A percentile compares a stretch with the other conserved stretches of the same genome.
Conservation (phyloP, 169 alveolate species). For the Babesia gibsoni region DNA sequence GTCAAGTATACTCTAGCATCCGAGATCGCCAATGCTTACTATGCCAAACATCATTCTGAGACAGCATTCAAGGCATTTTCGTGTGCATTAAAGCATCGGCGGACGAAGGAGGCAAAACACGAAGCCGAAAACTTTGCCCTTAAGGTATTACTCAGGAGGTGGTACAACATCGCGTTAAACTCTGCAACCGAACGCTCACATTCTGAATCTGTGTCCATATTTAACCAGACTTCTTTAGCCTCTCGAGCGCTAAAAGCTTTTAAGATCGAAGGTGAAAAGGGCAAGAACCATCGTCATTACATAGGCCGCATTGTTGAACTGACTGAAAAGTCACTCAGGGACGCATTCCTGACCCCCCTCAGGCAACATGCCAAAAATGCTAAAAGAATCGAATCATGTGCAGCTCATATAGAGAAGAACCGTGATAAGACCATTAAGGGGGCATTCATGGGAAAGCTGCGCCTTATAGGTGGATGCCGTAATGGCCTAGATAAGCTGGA, state of each 20-base stretch:
- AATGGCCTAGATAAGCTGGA: neutral
- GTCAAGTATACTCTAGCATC: neutral
- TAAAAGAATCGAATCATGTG: neutral
- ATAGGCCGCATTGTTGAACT: conserved; percentile 1
- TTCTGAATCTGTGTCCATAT: neutral
- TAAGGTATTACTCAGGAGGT: neutral
- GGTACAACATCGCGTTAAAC: conserved; percentile 11
- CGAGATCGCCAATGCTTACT: conserved; percentile 18
- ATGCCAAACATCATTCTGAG: conserved; percentile 2
- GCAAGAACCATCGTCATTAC: neutral
- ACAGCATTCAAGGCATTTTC: conserved; percentile 9
- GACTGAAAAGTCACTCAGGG: conserved; percentile 1
- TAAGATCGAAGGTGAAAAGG: neutral
- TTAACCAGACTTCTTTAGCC: conserved; percentile 21
- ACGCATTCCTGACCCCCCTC: neutral
- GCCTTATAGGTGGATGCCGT: neutral
- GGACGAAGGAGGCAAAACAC: conserved; percentile 1
- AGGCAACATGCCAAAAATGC: neutral
- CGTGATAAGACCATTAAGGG: neutral
- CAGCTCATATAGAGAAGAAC: neutral
- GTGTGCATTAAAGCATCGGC: neutral
- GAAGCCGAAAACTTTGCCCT: conserved; percentile 16
- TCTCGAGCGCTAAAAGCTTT: conserved; percentile 5
- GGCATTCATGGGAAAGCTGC: neutral
- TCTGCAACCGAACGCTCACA: neutral